A percentile compares a stretch with the other conserved stretches of the same genome.
phyloP scores from a whole-genome alignment of 192 early-diverging fungal genomes.

The Podila verticillata region DNA sequence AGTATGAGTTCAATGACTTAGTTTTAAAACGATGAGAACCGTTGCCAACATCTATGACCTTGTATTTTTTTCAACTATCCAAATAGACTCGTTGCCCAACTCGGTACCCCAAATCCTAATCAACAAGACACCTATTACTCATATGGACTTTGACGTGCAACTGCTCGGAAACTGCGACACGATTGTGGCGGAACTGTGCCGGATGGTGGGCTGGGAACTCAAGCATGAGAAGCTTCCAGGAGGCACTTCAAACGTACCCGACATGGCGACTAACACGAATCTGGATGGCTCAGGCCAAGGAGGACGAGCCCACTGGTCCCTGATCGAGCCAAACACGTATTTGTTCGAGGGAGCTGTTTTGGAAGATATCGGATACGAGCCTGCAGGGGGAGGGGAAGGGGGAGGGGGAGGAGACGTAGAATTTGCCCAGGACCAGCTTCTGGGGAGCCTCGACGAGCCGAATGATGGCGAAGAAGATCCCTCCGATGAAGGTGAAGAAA shows the following conservation, averaged over 20 bases:
- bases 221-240: conserved; percentile 71
- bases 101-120: conserved; percentile 90
- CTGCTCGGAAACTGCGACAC: conserved; percentile 87
- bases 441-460: not conserved
- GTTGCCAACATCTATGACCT: no score
- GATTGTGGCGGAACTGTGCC: conserved; percentile 82
- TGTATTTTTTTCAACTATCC: not conserved
- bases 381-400: conserved; percentile 5
- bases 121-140: conserved; percentile 87
- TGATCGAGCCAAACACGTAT: conserved; percentile 53
- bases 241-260: conserved; percentile 40
- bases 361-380: conserved; percentile 39
- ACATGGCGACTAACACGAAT: conserved; percentile 31
- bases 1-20: no score
- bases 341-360: conserved; percentile 60
- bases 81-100: conserved; percentile 74
- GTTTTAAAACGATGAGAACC: not conserved
- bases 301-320: conserved; percentile 25
- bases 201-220: conserved; percentile 80
- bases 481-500: not conserved
- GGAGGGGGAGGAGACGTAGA: no score
- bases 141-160: conserved; percentile 91
- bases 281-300: conserved; percentile 26
- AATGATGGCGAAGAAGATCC: conserved; percentile 1
- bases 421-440: not conserved